phyloP scores from a whole-genome alignment of 2,329 filamentous ascomycete genomes.

The Aspergillus piperis region DNA sequence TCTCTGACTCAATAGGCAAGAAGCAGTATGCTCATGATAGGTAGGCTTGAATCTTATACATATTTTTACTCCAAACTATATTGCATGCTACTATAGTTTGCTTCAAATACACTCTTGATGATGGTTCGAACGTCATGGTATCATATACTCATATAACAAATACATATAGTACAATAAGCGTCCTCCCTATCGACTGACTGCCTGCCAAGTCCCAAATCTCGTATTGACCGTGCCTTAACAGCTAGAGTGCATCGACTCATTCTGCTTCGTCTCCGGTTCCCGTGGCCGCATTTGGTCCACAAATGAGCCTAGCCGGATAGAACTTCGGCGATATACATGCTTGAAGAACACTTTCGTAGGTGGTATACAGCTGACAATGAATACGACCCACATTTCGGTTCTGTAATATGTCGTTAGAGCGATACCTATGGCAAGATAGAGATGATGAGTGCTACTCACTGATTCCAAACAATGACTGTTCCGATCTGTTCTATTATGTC shows the following conservation, averaged over 20 bases:
- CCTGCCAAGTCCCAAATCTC: no score
- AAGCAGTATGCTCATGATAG: no score
- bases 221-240: background rate
- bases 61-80: no score
- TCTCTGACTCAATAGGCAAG: no score
- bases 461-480: slow-evolving; percentile 20
- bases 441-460: slow-evolving; percentile 8
- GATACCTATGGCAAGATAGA: no score
- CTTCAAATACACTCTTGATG: no score
- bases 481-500: slow-evolving; percentile 14
- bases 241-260: background rate
- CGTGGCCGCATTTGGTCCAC: background rate
- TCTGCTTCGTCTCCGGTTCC: background rate
- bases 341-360: slow-evolving; percentile 14
- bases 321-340: background rate
- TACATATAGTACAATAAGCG: no score
- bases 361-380: slow-evolving; percentile 27
- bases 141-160: no score
- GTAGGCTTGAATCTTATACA: no score
- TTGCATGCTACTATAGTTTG: no score
- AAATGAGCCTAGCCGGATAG: background rate
- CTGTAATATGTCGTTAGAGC: background rate
- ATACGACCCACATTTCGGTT: slow-evolving; percentile 29
- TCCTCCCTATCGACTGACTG: no score
- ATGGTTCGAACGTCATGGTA: no score